These are phyloP conservation scores for Globisporangium echinulatum DNA, from an alignment of 352 stramenopile species.

Conservation along the genomic window DNA sequence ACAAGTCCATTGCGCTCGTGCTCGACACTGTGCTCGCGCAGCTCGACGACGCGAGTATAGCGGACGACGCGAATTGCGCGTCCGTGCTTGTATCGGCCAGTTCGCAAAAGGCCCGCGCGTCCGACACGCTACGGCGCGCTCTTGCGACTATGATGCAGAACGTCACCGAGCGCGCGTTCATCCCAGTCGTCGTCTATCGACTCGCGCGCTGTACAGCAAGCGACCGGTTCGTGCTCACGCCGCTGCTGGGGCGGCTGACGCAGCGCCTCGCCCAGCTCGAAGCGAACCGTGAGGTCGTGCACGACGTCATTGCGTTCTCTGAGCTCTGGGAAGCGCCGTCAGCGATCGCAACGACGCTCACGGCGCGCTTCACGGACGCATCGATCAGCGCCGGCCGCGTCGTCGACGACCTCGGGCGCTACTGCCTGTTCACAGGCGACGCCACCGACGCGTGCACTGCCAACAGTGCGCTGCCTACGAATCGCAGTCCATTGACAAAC, in stretches of 20 bases:
- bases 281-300: conserved; percentile 31
- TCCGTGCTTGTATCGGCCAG: background rate
- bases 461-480: no score
- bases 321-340: conserved; percentile 67
- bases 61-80: conserved; percentile 8
- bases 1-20: conserved; percentile 24
- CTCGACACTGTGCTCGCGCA: conserved; percentile 29
- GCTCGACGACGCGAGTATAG: conserved; percentile 16
- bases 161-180: conserved; percentile 37
- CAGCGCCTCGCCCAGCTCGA: conserved; percentile 2
- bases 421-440: conserved; percentile 57
- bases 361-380: conserved; percentile 35
- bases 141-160: conserved; percentile 47
- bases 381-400: conserved; percentile 36
- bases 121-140: conserved; percentile 6
- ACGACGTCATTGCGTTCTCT: conserved; percentile 60
- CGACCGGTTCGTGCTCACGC: conserved; percentile 36
- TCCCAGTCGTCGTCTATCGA: conserved; percentile 56
- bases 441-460: conserved; percentile 26
- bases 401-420: conserved; percentile 42
- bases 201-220: conserved; percentile 40
- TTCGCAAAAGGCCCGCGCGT: conserved; percentile 5
- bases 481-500: no score
- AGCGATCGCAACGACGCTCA: conserved; percentile 33
- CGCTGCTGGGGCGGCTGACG: conserved; percentile 26